Evolutionary conservation across 179 eudicot species (phyloP), one percentile per base, ranked within the genome.

Genomic region (Drosera spatulata): DNA sequence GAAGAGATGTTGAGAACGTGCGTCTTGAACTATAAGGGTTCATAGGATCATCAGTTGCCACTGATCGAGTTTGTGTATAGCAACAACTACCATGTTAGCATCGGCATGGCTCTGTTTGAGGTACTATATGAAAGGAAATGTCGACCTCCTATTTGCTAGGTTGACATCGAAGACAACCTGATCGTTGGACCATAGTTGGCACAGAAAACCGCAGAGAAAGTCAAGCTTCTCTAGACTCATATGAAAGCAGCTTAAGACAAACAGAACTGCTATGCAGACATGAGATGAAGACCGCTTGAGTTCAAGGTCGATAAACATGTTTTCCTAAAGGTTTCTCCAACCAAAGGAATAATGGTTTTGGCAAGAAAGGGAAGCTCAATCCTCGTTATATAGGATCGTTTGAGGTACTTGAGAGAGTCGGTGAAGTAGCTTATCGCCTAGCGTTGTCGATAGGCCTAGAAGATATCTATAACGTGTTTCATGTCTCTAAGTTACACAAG

Each of bases 1-100:
- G 63, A 60, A 41, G 67, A 54, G 33, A 54, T 63, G 67, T 45
- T 63, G 2, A 4, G 51, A 14, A 50, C 58, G 7, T 63, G n/a
- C n/a, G 6, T 12, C 0, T 2, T 63, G 7, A 51, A 63, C 22
- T 63, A 41, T 13, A 37, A 43, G 22, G 64, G 45, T 4, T 8
- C 12, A 33, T 66, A 59, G 70, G 70, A 52, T 33, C 22, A 53
- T 3, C 59, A 60, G n/a, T 11, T 59, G 10, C 37, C 59, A 0
- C 46, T 59, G 5, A 38, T 47, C 0, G 65, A 66, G 14, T 51
- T 66, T 41, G 6, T 47, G 2, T 62, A 62, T 15, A 62, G 41
- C 43, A 62, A 41, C 37, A 62, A 40, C 22, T 52, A 13, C 10
- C 50, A 62, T 0, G 8, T n/a, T 0, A 62, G 59, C 41, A 51